These are phyloP conservation scores for Malus orientalis DNA, from an alignment of 306 rosid species.

Conservation along the genomic window DNA sequence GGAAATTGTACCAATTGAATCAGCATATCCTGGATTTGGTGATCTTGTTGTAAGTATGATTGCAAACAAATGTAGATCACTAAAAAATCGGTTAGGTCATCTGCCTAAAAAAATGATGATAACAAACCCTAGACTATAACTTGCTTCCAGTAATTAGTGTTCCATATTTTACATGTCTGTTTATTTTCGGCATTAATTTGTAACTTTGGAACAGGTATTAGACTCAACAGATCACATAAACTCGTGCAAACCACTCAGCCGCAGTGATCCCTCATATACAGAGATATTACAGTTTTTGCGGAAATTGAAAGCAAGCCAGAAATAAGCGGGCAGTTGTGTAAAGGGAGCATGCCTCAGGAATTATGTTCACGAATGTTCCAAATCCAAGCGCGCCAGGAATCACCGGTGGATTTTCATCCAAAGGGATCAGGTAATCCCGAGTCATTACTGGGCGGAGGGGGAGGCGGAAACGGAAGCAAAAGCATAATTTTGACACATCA, in stretches of 20 bases:
- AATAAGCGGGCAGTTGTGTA: constrained; percentile 6
- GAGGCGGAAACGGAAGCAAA: not conserved
- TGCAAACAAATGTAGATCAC: constrained; percentile 6
- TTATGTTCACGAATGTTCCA: not conserved
- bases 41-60: constrained; percentile 82
- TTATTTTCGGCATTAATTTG: not conserved
- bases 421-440: not conserved
- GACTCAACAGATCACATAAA: constrained; percentile 94
- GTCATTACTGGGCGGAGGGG: not conserved
- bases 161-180: not conserved
- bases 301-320: constrained; percentile 47
- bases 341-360: not conserved
- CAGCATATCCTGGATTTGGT: constrained; percentile 97
- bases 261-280: constrained; percentile 72
- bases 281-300: constrained; percentile 66
- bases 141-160: not conserved
- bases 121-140: too few species aligned
- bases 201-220: constrained; percentile 56
- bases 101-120: too few species aligned
- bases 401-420: not conserved
- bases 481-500: not conserved
- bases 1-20: constrained; percentile 96
- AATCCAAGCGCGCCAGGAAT: not conserved
- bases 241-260: constrained; percentile 85
- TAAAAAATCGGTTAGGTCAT: not conserved